A percentile compares a stretch with the other conserved stretches of the same genome.
These are phyloP conservation scores for Takakia lepidozioides DNA, from an alignment of 225 moss, liverwort and hornwort species.

Conservation along the genomic window DNA sequence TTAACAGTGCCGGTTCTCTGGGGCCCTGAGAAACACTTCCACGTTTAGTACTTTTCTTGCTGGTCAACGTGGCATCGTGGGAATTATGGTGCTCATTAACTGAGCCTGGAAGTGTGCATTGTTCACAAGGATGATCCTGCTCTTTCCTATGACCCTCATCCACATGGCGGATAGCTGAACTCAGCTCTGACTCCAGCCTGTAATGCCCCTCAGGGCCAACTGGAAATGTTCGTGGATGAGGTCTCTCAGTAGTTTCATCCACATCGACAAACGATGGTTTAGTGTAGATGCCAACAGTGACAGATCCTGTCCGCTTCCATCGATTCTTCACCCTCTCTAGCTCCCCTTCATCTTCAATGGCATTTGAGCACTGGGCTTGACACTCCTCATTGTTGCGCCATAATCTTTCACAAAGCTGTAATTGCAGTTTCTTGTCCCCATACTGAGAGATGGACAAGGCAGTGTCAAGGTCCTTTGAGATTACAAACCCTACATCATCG, in stretches of 20 bases:
- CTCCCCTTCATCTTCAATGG: neutral
- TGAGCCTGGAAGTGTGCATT: conserved; percentile 1
- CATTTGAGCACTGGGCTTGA: neutral
- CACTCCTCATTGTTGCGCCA: neutral
- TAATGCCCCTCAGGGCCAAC: conserved; percentile 29
- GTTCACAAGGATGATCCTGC: neutral
- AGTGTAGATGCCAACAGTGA: conserved; percentile 17
- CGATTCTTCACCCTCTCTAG: conserved; percentile 33
- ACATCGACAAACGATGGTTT: conserved; percentile 3
- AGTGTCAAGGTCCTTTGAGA: conserved; percentile 47
- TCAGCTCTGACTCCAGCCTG: conserved; percentile 35
- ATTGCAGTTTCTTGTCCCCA: neutral
- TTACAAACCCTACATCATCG: conserved; percentile 71
- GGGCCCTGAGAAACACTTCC: conserved; percentile 1
- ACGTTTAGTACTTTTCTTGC: neutral
- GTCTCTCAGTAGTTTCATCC: neutral
- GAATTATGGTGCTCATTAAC: neutral
- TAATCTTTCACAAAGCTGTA: no score
- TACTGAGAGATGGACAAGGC: conserved; percentile 64
- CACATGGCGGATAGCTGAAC: conserved; percentile 16
- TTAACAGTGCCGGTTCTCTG: conserved; percentile 34
- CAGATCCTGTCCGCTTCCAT: conserved; percentile 27
- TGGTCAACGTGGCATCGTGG: neutral
- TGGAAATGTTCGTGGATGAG: conserved; percentile 11
- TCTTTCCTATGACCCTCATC: no score